Conservation (phyloP, 192 early-diverging fungal genomes). For the Coemansia sp. region DNA sequence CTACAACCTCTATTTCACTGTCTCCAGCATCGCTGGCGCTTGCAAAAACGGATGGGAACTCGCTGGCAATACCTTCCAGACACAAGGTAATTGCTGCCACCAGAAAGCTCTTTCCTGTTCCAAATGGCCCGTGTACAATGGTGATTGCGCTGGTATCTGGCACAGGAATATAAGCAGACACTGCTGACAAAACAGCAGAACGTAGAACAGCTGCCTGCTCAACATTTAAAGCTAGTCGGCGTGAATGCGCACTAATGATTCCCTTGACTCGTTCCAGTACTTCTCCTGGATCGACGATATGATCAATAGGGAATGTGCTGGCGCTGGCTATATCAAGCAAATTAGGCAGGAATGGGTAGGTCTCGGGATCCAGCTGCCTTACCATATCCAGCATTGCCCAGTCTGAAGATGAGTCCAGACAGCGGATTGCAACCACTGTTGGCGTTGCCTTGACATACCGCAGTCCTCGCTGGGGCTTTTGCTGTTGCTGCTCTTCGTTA, state of each 20-base stretch:
- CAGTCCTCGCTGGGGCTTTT: not conserved
- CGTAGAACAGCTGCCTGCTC: constrained; percentile 30
- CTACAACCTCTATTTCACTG: not conserved
- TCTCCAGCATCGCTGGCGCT: constrained; percentile 1
- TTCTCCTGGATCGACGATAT: not conserved
- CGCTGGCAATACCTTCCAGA: constrained; percentile 55
- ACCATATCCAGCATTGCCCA: constrained; percentile 52
- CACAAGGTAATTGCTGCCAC: constrained; percentile 63
- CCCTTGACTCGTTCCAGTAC: not conserved
- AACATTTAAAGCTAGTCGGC: constrained; percentile 17
- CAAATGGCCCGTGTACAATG: constrained; percentile 58
- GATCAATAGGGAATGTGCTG: not conserved
- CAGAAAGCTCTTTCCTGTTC: constrained; percentile 74
- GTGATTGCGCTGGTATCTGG: constrained; percentile 21
- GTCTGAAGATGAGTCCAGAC: constrained; percentile 39
- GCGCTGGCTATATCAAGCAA: constrained; percentile 9
- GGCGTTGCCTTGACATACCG: constrained; percentile 10
- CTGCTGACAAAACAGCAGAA: constrained; percentile 28
- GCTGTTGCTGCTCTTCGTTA: not conserved
- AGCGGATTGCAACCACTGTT: constrained; percentile 32
- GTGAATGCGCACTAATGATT: not conserved
- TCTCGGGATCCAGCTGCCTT: constrained; percentile 16
- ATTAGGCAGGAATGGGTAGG: constrained; percentile 25
- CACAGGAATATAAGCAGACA: constrained; percentile 33
- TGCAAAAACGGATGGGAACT: constrained; percentile 37